A percentile compares a stretch with the other conserved stretches of the same genome.
These are phyloP conservation scores for Streptanthus diversifolius DNA, from an alignment of 345 rosid genomes.

Conservation along the genomic window DNA sequence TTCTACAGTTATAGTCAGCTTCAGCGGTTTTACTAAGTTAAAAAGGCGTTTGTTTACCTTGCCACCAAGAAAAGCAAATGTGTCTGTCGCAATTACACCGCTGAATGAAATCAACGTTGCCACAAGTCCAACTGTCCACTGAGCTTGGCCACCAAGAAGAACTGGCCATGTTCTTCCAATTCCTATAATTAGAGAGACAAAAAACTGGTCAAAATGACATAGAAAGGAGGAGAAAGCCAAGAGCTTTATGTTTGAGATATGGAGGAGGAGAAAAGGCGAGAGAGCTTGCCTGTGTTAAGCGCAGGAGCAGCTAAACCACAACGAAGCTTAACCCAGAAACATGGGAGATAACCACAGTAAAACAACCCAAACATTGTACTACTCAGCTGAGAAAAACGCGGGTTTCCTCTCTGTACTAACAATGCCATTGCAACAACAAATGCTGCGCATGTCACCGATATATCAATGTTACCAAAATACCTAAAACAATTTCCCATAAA, in stretches of 20 bases:
- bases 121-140: conserved; percentile 96
- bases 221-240: background rate
- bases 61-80: conserved; percentile 89
- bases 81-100: conserved; percentile 84
- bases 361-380: conserved; percentile 86
- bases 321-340: conserved; percentile 91
- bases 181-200: conserved; percentile 35
- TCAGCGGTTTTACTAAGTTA: background rate
- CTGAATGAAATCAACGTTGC: conserved; percentile 79
- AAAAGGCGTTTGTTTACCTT: conserved; percentile 46
- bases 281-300: conserved; percentile 65
- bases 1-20: background rate
- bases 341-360: conserved; percentile 90
- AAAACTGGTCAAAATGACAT: conserved; percentile 18
- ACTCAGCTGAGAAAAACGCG: conserved; percentile 91
- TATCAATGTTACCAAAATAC: conserved; percentile 82
- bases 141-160: conserved; percentile 85
- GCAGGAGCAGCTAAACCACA: conserved; percentile 83
- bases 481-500: conserved; percentile 37
- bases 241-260: background rate
- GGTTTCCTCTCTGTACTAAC: conserved; percentile 81
- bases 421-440: conserved; percentile 74
- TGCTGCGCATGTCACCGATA: conserved; percentile 75
- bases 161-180: conserved; percentile 68
- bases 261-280: conserved; percentile 6